Base-by-base conservation (phyloP, 2,329 filamentous ascomycete species). In the Diaporthe sp. region DNA sequence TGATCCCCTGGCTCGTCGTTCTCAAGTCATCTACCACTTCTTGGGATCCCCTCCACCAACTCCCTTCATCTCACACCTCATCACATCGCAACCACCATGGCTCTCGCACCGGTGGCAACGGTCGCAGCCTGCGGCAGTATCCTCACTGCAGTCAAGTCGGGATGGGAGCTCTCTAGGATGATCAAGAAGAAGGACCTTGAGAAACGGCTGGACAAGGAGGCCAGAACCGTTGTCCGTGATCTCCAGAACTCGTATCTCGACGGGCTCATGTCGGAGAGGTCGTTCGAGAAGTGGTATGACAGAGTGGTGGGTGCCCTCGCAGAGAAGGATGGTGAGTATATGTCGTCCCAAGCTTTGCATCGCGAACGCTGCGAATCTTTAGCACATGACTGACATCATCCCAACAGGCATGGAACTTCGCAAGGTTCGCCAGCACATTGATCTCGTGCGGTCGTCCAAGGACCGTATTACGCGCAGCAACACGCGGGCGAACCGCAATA, bases 121-220 rank as follows among this genome's bases (percentile, higher is more conserved):
- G 58, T 80, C 25, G 80, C 79, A 42, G 79, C 80, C 19, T 80
- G 79, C 60, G 80, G 80, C 45, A 80, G 79, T 57, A 70, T 81
- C 58, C 77, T 81, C 73, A 81, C 79, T 2, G 78, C 79, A 22
- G 77, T 81, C 75, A 81, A 81, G 73, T 80, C 80, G 13, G 77
- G 77, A 69, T 80, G 78, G 79, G 80, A 81, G 76, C 78, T 80
- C 30, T 77, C 77, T 15, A 78, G 79, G 17, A 80, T 81, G 80
- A 68, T 80, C 52, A 79, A 79, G 76, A 76, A 76, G 58, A 80
- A 81, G 76, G 74, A 77, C 30, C 58, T 60, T 19, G 79, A 80
- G 66, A 76, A 75, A 70, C 75, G 60, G 13, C 40, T 76, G 38
- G 67, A 74, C 13, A 75, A 69, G 45, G 67, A 75, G 19, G 75